A percentile compares a stretch with the other conserved stretches of the same genome.
Evolutionary conservation across 257 asterid genomes (phyloP).

Genomic region (Cynanchum wilfordii): DNA sequence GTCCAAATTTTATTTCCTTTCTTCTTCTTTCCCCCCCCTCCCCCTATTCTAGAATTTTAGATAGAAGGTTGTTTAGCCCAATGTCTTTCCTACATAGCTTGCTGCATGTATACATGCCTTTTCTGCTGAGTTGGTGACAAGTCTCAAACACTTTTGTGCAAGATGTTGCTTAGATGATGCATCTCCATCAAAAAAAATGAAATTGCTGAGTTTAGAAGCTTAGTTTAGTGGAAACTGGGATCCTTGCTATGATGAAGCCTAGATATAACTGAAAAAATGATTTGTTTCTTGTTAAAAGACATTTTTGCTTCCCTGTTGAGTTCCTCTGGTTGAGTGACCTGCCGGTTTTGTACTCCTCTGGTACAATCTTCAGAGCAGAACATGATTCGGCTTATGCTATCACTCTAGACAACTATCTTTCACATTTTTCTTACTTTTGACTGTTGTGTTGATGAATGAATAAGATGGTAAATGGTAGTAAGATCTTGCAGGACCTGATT

Average conservation of each 20-base stretch:
- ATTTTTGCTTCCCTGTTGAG: background rate
- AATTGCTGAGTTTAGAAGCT: background rate
- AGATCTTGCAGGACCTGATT: background rate
- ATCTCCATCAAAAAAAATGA: background rate
- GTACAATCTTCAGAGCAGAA: background rate
- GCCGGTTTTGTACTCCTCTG: background rate
- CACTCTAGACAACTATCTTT: background rate
- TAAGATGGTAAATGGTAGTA: background rate
- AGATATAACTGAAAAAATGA: background rate
- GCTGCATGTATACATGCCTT: background rate
- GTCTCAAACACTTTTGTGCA: background rate
- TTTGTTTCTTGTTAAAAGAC: background rate
- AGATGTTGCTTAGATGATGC: background rate
- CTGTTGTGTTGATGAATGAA: background rate
- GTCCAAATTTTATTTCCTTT: background rate
- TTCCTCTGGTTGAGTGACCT: background rate
- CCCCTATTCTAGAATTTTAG: background rate
- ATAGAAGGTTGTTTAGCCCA: background rate
- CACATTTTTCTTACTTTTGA: background rate
- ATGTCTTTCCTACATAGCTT: background rate
- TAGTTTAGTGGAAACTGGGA: background rate
- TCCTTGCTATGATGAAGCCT: background rate
- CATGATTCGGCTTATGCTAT: background rate
- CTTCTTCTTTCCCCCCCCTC: too few relatives aligned
- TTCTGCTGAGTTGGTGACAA: background rate